Evolutionary conservation across 768 basidiomycete genomes (phyloP).

Genomic region (Suillus lakei): DNA sequence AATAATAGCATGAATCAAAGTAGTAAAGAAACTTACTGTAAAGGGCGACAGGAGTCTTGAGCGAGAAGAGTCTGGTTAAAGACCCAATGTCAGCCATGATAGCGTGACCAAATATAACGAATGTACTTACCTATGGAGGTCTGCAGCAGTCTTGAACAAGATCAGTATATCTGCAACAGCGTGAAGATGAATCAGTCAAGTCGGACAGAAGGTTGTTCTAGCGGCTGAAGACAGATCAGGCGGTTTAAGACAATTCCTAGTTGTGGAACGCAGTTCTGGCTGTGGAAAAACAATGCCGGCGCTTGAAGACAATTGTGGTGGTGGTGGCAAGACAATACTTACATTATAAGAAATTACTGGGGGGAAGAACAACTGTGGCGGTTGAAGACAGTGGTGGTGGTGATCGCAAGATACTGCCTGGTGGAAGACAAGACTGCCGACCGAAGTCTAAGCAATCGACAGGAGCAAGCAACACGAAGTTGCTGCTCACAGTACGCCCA

Average conservation of each 20-base stretch:
- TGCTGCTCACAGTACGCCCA: not conserved
- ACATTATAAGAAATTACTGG: not conserved
- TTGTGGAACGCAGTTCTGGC: not conserved
- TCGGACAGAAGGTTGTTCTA: too few species aligned
- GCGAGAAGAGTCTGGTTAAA: not conserved
- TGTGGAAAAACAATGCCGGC: not conserved
- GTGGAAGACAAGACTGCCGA: not conserved
- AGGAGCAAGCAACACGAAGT: not conserved
- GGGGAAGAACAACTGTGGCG: not conserved
- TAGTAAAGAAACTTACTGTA: not conserved
- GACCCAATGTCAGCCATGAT: not conserved
- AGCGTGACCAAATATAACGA: not conserved
- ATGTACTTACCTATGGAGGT: not conserved
- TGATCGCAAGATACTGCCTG: not conserved
- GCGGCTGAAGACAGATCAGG: not conserved
- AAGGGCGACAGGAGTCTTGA: not conserved
- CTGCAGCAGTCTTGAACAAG: too few species aligned
- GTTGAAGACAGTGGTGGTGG: not conserved
- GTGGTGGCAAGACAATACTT: not conserved
- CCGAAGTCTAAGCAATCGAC: not conserved
- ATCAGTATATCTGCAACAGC: too few species aligned
- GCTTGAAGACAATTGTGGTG: not conserved
- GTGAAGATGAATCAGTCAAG: too few species aligned
- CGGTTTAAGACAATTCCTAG: not conserved
- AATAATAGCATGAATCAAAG: not conserved